These are phyloP conservation scores for Hevea brasiliensis DNA, from an alignment of 345 rosid genomes.

Conservation along the genomic window DNA sequence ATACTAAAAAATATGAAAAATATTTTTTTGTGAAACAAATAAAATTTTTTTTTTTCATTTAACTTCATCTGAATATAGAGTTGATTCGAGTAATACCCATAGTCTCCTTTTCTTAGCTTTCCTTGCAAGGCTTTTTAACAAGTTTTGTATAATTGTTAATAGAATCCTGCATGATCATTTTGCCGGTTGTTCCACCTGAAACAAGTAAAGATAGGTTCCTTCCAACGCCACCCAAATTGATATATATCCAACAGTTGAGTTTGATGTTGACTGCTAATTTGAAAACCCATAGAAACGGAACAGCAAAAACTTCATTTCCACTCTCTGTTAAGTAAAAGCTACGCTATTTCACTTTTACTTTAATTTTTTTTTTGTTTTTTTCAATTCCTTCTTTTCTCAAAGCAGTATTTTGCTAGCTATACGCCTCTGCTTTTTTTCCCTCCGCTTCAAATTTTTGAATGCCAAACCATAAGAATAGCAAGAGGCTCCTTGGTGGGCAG, in stretches of 20 bases:
- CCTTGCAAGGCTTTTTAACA: constrained; percentile 25
- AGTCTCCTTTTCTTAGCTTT: constrained; percentile 17
- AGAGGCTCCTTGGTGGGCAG: background rate
- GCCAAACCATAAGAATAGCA: background rate
- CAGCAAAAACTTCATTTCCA: constrained; percentile 10
- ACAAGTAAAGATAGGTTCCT: constrained; percentile 13
- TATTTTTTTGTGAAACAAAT: no score
- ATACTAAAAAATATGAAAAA: no score
- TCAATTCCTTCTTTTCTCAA: no score
- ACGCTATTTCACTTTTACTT: background rate
- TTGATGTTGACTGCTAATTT: constrained; percentile 29
- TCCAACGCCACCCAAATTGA: constrained; percentile 13
- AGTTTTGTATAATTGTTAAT: background rate
- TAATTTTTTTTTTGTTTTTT: no score
- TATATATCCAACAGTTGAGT: no score
- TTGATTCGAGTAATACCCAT: no score
- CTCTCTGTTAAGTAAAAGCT: constrained; percentile 13
- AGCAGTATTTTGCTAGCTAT: no score
- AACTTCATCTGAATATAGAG: no score
- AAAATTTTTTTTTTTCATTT: no score
- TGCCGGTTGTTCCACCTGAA: constrained; percentile 47
- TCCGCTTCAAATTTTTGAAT: background rate
- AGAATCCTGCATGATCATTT: constrained; percentile 11
- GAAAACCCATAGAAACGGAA: constrained; percentile 24
- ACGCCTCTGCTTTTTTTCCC: background rate